Base-by-base conservation (phyloP, 129 eudicot genomes). In the Silybum marianum region DNA sequence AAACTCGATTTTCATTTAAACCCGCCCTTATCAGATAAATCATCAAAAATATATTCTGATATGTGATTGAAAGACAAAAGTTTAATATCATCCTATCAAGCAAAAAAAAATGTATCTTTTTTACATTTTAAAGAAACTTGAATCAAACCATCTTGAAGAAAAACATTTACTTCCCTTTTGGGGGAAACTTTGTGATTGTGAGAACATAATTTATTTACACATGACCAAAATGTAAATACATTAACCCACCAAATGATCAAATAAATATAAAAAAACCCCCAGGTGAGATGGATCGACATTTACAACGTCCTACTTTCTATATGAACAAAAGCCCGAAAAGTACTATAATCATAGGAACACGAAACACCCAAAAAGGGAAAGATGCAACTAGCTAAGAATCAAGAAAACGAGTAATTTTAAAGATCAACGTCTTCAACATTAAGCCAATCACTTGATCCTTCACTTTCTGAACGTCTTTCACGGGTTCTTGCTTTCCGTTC, bases 371-470 rank as follows among this genome's bases (percentile, higher is more conserved):
- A 13, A 40, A 30, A 26, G 32, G 23, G 26, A 60, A 81, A 80
- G 21, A 48, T 34, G n/a, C 2, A 9, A 69, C 30, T 42, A 12
- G 18, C 19, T 51, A 75, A 26, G 54, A 67, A 8, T 2, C 6
- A 63, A 25, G 22, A n/a, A 38, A 10, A 72, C 3, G 21, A 8
- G 1, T 1, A 18, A 62, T 28, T 58, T 36, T 60, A 91, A 68
- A 78, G 81, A 88, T 91, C 93, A 66, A 63, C 51, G 76, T 89
- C 98, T 74, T 89, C 96, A 22, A 93, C 88, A 14, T 85, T 83
- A 69, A 85, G 91, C 98, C 98, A 93, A 48, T 86, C 96, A 76
- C 76, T 78, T 14, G 95, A 90, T 7, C 82, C 95, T 80, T 88
- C 96, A 72, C 93, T 88, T 84, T 89, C 97, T 9, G 94, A 91